A percentile compares a stretch with the other conserved stretches of the same genome.
phyloP scores from a whole-genome alignment of 2,329 filamentous ascomycete species.

The Sarocladium brachiariae region DNA sequence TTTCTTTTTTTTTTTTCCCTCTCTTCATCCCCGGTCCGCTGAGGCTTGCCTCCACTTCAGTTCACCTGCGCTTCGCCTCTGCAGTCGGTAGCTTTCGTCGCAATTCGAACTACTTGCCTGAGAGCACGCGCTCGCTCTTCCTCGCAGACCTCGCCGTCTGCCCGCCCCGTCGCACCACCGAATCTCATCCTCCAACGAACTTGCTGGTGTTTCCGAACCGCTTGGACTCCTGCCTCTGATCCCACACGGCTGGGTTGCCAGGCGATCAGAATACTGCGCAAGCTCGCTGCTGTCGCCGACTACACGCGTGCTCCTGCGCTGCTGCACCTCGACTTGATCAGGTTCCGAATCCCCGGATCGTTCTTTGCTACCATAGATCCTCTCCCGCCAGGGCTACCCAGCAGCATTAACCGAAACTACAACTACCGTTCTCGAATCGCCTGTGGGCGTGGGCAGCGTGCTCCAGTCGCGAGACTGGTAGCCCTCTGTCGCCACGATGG shows the following conservation, averaged over 20 bases:
- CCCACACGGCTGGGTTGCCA: too few species aligned
- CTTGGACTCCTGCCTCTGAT: too few species aligned
- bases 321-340: not conserved
- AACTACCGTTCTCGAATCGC: not conserved
- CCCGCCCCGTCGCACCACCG: not conserved
- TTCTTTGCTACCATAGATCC: not conserved
- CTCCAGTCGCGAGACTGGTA: constrained; percentile 56
- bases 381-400: not conserved
- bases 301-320: not conserved
- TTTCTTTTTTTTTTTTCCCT: too few species aligned
- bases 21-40: too few species aligned
- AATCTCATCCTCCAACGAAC: not conserved
- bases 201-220: too few species aligned
- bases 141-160: not conserved
- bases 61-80: too few species aligned
- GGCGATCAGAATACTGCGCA: too few species aligned
- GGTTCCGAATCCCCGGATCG: not conserved
- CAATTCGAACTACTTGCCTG: too few species aligned
- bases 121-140: not conserved
- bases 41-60: too few species aligned
- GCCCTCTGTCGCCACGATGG: constrained; percentile 50
- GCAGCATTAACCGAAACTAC: not conserved
- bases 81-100: too few species aligned
- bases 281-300: not conserved
- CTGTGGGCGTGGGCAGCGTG: constrained; percentile 40